A percentile compares a stretch with the other conserved stretches of the same genome.
phyloP scores from a whole-genome alignment of 306 rosid species.

The Prunus kanzakura region DNA sequence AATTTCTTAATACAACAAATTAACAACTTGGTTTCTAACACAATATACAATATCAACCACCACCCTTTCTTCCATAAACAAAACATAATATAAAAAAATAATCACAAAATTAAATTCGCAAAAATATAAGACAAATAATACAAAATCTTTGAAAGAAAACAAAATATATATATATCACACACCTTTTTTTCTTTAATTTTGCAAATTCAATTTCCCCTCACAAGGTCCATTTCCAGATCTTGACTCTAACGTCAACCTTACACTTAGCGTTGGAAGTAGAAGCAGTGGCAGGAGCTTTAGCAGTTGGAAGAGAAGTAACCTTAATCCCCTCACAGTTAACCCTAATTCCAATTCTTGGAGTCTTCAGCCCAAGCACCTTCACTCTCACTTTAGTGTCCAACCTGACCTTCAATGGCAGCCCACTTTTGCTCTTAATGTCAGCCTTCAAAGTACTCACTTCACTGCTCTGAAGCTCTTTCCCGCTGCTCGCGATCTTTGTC shows the following conservation, averaged over 20 bases:
- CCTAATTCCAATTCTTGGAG: slow-evolving; percentile 61
- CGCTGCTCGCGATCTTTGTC: slow-evolving; percentile 33
- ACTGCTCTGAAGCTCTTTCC: slow-evolving; percentile 26
- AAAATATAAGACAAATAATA: not conserved
- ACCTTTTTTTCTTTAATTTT: slow-evolving; percentile 3
- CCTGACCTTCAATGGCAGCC: slow-evolving; percentile 52
- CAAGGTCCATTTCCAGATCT: slow-evolving; percentile 99
- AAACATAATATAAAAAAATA: not conserved
- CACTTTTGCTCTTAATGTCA: slow-evolving; percentile 58
- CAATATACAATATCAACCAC: not conserved
- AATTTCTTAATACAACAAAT: not conserved
- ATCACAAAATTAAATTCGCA: not conserved
- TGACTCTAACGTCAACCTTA: slow-evolving; percentile 58
- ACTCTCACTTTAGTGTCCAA: slow-evolving; percentile 73
- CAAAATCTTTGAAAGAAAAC: not conserved
- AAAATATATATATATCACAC: not conserved
- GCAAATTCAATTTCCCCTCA: slow-evolving; percentile 17
- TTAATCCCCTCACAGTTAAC: slow-evolving; percentile 70
- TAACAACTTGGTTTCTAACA: not conserved
- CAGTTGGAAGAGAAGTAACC: slow-evolving; percentile 48
- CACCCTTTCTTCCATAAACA: not conserved
- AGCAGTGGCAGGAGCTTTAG: slow-evolving; percentile 67
- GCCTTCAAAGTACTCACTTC: slow-evolving; percentile 37
- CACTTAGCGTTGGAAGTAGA: slow-evolving; percentile 60
- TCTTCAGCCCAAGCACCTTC: slow-evolving; percentile 54